These are phyloP conservation scores for Ochromonas danica DNA, from an alignment of 108 stramenopile species.

Conservation along the genomic window DNA sequence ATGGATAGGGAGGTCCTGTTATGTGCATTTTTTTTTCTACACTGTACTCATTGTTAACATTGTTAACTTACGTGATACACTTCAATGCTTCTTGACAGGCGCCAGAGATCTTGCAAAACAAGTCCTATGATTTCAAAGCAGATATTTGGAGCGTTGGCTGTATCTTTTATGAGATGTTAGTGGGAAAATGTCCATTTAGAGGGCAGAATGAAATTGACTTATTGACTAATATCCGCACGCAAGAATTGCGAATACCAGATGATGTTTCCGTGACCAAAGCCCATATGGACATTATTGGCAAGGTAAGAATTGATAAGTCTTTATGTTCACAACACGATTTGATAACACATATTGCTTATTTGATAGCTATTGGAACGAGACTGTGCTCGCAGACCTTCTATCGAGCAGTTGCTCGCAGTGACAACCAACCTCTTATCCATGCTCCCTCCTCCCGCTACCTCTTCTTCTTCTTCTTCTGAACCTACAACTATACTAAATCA, in stretches of 20 bases:
- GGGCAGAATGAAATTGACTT: constrained; percentile 30
- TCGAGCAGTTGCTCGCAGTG: background rate
- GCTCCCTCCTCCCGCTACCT: no score
- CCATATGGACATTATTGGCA: background rate
- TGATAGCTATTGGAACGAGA: background rate
- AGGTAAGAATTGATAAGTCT: background rate
- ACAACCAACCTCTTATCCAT: background rate
- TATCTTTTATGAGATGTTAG: constrained; percentile 93
- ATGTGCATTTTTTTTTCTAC: no score
- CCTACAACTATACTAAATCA: no score
- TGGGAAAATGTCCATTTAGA: constrained; percentile 51
- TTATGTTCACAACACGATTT: background rate
- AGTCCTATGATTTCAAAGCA: constrained; percentile 90
- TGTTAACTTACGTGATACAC: background rate
- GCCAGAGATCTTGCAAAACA: constrained; percentile 73
- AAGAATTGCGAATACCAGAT: constrained; percentile 2
- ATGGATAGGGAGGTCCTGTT: no score
- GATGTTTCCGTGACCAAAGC: background rate
- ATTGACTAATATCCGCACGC: constrained; percentile 2
- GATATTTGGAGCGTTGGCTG: constrained; percentile 96
- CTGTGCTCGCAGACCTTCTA: background rate
- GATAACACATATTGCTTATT: background rate
- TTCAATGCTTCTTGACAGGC: constrained; percentile 55
- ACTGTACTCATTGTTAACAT: no score
- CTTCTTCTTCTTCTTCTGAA: no score